Conservation (phyloP, 1,284 basidiomycete genomes). For the Leccinum colubrinum region DNA sequence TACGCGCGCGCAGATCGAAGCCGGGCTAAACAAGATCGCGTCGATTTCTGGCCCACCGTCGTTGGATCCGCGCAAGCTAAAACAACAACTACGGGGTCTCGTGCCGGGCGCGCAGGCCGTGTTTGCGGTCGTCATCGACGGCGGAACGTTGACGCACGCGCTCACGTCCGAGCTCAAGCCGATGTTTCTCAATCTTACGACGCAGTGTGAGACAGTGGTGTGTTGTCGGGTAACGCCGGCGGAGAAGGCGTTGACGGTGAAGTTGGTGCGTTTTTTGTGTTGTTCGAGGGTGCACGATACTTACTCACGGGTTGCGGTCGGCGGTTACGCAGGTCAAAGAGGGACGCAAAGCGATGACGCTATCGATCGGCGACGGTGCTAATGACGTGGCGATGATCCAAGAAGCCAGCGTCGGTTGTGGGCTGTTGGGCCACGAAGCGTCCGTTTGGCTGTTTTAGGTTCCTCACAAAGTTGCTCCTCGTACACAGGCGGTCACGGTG, state of each 20-base stretch:
- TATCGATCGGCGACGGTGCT: constrained; percentile 96
- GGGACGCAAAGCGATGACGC: constrained; percentile 92
- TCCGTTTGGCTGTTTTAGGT: constrained; percentile 98
- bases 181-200: constrained; percentile 89
- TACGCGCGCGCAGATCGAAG: constrained; percentile 87
- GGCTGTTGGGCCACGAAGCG: constrained; percentile 92
- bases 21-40: constrained; percentile 92
- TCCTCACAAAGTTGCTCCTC: constrained; percentile 87
- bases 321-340: constrained; percentile 75
- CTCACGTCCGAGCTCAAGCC: constrained; percentile 77
- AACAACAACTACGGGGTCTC: constrained; percentile 49
- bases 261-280: constrained; percentile 60
- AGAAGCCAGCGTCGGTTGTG: constrained; percentile 96
- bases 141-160: constrained; percentile 87
- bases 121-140: constrained; percentile 96
- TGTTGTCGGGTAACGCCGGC: constrained; percentile 97
- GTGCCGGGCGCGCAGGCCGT: constrained; percentile 64
- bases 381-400: constrained; percentile 99
- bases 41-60: constrained; percentile 70
- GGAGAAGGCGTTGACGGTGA: constrained; percentile 95
- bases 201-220: constrained; percentile 95
- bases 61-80: constrained; percentile 43
- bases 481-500: constrained; percentile 84
- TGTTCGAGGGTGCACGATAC: background rate
- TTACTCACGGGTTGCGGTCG: constrained; percentile 2